Base-by-base conservation (phyloP, 768 basidiomycete species). In the Boletellus ananas region DNA sequence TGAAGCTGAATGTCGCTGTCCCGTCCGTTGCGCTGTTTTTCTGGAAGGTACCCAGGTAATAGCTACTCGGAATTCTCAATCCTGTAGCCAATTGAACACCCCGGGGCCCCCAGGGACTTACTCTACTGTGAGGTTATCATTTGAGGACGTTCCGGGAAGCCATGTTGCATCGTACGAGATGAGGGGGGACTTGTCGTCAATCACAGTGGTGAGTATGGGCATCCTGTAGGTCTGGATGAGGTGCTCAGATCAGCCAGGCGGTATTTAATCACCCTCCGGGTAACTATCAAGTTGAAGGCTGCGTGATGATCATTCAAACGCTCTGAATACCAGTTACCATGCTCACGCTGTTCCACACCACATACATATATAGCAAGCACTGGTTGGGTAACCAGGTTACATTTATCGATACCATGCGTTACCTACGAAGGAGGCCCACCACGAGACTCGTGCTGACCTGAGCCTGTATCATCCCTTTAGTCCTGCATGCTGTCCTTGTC, bases 1-100 rank as follows among this genome's bases (percentile, higher is more conserved):
- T 74, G 65, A 80, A 80, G n/a, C 59, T 55, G 56, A 80, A 74
- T 0, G 64, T 72, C 14, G 70, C 72, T 17, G 57, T 63, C 9
- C 74, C 74, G 6, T 66, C 64, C 35, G 52, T 17, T 1, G 34
- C 58, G 10, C 57, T 59, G 7, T 74, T 75, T 20, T 57, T 61
- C 53, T 66, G 74, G 50, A 72, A 75, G 36, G 70, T 74, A 33
- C 71, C 70, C 17, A 68, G 56, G 10, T 70, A 68, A 49, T 74
- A 73, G 48, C 72, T 72, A 14, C 34, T 8, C 27, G 4, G 34
- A 9, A 23, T 4, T 4, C 29, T 48, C 14, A 50, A n/a, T 41
- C 23, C 17, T n/a, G 16, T 10, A 10, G n/a, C 25, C 33, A 25
- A 34, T 27, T 11, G 13, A 17, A 34, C 40, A 13, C 23, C 8